These are phyloP conservation scores for Cnidoscolus chayamansa DNA, from an alignment of 441 rosid genomes.

Conservation along the genomic window DNA sequence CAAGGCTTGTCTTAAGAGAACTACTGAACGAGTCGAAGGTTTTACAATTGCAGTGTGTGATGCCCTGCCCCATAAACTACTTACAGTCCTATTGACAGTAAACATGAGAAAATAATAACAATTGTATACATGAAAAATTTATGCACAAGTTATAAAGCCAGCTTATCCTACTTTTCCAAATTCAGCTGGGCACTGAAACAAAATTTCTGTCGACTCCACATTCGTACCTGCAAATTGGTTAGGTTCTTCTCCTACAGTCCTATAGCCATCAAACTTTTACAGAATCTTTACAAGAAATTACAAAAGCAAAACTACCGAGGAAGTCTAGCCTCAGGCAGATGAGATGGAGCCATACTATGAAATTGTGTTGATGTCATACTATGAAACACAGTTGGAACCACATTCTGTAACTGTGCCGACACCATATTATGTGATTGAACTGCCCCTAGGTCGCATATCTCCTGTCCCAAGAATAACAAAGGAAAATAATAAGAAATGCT, in stretches of 20 bases:
- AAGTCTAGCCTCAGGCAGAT: slow-evolving; percentile 27
- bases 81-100: neutral
- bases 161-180: neutral
- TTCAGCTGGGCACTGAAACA: neutral
- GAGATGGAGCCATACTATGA: slow-evolving; percentile 48
- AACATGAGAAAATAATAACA: neutral
- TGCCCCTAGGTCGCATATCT: slow-evolving; percentile 35
- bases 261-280: neutral
- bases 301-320: slow-evolving; percentile 25
- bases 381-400: slow-evolving; percentile 48
- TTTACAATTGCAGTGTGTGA: neutral
- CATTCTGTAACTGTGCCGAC: slow-evolving; percentile 43
- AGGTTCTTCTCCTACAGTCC: neutral
- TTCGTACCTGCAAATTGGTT: neutral
- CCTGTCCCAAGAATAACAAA: slow-evolving; percentile 32
- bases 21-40: neutral
- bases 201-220: slow-evolving; percentile 10
- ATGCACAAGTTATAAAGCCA: slow-evolving; percentile 10
- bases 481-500: slow-evolving; percentile 8
- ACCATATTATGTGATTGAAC: slow-evolving; percentile 38
- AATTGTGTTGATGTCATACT: slow-evolving; percentile 42
- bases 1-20: neutral
- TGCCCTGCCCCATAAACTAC: neutral
- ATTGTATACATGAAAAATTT: neutral
- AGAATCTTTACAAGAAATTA: slow-evolving; percentile 9